Evolutionary conservation across 129 eudicot genomes (phyloP).

Genomic region (Glebionis coronaria): DNA sequence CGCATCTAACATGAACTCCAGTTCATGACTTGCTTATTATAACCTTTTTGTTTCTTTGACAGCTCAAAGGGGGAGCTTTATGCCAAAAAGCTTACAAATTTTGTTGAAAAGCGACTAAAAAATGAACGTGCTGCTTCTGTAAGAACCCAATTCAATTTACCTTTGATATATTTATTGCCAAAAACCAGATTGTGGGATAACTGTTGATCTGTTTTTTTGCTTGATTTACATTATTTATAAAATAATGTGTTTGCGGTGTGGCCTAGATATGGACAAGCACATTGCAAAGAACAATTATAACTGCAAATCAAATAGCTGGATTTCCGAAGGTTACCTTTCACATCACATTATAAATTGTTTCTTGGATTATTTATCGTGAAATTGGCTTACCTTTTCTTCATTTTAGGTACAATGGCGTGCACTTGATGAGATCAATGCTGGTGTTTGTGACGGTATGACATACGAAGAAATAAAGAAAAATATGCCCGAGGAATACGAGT

Average conservation of each 20-base stretch:
- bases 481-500: constrained; percentile 97
- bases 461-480: constrained; percentile 96
- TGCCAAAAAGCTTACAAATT: constrained; percentile 89
- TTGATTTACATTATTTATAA: constrained; percentile 2
- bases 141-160: constrained; percentile 33
- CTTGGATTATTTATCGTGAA: neutral
- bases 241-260: constrained; percentile 32
- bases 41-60: constrained; percentile 26
- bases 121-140: constrained; percentile 95
- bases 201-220: neutral
- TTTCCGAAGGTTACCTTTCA: constrained; percentile 76
- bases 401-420: constrained; percentile 98
- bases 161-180: neutral
- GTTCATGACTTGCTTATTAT: constrained; percentile 15
- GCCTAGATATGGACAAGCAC: constrained; percentile 99
- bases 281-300: constrained; percentile 81
- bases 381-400: neutral
- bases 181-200: too few relatives aligned
- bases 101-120: constrained; percentile 90
- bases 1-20: neutral
- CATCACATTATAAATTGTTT: neutral
- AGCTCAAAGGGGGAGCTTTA: constrained; percentile 92
- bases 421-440: constrained; percentile 98
- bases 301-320: constrained; percentile 81
- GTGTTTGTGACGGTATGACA: constrained; percentile 97